Evolutionary conservation across 768 basidiomycete species (phyloP).

Genomic region (Agaricus bisporus): DNA sequence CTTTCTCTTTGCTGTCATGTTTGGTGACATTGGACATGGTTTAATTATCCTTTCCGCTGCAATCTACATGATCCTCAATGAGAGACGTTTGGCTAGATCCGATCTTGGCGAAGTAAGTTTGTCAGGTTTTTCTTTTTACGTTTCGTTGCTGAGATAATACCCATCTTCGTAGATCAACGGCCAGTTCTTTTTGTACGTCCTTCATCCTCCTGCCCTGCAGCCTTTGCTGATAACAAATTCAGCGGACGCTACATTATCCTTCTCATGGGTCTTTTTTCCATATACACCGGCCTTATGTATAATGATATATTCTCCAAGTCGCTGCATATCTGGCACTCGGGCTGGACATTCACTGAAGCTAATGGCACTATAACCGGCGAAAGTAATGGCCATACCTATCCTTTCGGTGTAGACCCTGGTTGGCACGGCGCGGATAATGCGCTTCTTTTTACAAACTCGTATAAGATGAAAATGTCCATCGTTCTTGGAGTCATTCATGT

Average conservation of each 20-base stretch:
- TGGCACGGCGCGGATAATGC: constrained; percentile 94
- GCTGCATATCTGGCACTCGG: constrained; percentile 81
- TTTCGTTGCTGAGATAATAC: neutral
- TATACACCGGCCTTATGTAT: constrained; percentile 96
- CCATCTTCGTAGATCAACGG: constrained; percentile 55
- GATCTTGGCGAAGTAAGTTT: constrained; percentile 67
- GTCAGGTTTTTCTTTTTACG: neutral
- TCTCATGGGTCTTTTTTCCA: constrained; percentile 95
- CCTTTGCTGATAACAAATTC: constrained; percentile 15
- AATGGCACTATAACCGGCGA: constrained; percentile 43
- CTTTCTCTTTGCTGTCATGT: constrained; percentile 99
- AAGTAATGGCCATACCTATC: constrained; percentile 69
- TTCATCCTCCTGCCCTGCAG: neutral
- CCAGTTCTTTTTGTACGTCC: constrained; percentile 87
- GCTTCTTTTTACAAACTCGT: constrained; percentile 94
- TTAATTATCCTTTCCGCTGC: constrained; percentile 74
- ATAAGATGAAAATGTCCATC: constrained; percentile 99
- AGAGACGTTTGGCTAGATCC: constrained; percentile 68
- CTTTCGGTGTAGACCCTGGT: constrained; percentile 89
- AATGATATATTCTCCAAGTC: constrained; percentile 98
- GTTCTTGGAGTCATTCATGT: constrained; percentile 96
- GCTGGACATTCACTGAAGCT: constrained; percentile 69
- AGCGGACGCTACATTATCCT: constrained; percentile 98
- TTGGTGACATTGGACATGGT: constrained; percentile 98
- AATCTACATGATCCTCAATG: constrained; percentile 79